Conservation (phyloP, 768 basidiomycete genomes). For the Clavulina sp. region DNA sequence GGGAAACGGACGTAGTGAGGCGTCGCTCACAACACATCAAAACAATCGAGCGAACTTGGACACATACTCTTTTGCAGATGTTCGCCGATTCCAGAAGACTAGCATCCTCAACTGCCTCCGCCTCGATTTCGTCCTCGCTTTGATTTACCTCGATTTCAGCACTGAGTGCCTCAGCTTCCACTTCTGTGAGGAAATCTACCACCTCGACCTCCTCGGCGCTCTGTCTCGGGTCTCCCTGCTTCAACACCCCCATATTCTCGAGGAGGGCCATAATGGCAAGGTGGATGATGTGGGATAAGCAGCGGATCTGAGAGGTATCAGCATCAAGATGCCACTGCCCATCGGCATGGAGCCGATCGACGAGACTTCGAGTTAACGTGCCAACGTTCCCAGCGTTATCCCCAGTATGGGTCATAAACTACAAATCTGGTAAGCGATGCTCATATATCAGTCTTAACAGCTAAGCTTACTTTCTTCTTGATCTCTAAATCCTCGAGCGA, state of each 20-base stretch:
- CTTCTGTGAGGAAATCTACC: background rate
- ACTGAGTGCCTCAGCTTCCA: background rate
- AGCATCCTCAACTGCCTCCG: too few species aligned
- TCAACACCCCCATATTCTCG: background rate
- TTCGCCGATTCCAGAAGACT: too few species aligned
- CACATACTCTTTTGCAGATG: too few species aligned
- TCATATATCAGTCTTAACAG: background rate
- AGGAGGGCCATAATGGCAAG: conserved; percentile 2
- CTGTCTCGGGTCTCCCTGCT: background rate
- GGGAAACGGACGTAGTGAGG: background rate
- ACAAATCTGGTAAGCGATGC: background rate
- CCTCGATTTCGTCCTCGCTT: too few species aligned
- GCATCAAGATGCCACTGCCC: background rate
- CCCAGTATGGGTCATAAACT: background rate
- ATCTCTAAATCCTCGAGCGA: background rate
- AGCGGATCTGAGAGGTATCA: background rate
- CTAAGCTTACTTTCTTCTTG: background rate
- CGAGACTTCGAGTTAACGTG: background rate
- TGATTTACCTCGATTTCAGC: background rate
- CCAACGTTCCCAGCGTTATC: background rate
- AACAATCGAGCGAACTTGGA: too few species aligned
- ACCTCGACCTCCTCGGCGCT: background rate
- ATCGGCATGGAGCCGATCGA: background rate
- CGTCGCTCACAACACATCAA: too few species aligned
- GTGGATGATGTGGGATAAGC: conserved; percentile 2